Evolutionary conservation across 768 basidiomycete genomes (phyloP).

Genomic region (Hemileccinum impolitum): DNA sequence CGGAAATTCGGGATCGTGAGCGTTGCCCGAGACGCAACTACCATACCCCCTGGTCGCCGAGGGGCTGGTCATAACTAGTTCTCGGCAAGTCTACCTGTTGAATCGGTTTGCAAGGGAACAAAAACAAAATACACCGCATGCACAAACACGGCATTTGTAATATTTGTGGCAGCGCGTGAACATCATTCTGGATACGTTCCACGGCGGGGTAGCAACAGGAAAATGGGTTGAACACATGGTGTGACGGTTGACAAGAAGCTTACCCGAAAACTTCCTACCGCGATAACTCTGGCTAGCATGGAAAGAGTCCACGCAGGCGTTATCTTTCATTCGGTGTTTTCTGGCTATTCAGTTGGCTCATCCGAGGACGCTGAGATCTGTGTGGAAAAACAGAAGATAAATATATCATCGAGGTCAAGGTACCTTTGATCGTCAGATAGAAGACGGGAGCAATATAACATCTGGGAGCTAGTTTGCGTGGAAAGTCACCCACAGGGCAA

Average conservation of each 20-base stretch:
- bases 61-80: not conserved
- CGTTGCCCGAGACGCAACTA: not conserved
- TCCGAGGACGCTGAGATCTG: not conserved
- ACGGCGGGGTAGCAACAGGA: no score
- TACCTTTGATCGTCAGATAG: constrained; percentile 3
- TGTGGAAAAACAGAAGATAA: not conserved
- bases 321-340: not conserved
- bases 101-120: constrained; percentile 7
- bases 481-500: not conserved
- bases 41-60: not conserved
- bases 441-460: not conserved
- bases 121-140: constrained; percentile 6
- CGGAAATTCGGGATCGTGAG: not conserved
- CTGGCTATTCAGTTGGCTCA: no score
- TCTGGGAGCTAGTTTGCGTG: not conserved
- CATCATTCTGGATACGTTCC: not conserved
- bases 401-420: not conserved
- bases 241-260: not conserved
- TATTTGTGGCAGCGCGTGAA: constrained; percentile 11
- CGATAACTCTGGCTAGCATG: no score
- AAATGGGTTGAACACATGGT: not conserved
- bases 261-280: no score
- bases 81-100: not conserved
- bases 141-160: not conserved
- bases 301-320: not conserved